A percentile compares a stretch with the other conserved stretches of the same genome.
Evolutionary conservation across 116 monocot genomes (phyloP).

Genomic region (Papilionanthe hybrid): DNA sequence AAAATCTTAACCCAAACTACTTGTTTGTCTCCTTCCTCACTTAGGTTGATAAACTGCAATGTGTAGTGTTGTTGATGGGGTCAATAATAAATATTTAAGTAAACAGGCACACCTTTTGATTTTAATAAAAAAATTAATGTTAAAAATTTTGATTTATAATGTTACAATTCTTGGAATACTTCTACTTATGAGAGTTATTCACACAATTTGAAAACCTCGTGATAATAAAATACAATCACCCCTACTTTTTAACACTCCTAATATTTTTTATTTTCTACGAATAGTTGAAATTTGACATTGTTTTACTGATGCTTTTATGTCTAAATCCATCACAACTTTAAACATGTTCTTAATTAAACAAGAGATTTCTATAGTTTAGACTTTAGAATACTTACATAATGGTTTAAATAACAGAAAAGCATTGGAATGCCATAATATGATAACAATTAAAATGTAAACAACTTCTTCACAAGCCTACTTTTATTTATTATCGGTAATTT

Average conservation of each 20-base stretch:
- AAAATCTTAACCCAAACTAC: too few species aligned
- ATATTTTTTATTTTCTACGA: neutral
- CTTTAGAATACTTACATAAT: neutral
- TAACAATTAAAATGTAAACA: neutral
- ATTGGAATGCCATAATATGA: neutral
- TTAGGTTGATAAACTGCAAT: too few species aligned
- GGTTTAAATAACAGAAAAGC: neutral
- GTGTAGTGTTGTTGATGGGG: too few species aligned
- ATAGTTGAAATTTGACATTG: neutral
- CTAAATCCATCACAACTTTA: neutral
- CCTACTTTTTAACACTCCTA: neutral
- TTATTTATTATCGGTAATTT: neutral
- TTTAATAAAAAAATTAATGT: too few species aligned
- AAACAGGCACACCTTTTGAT: too few species aligned
- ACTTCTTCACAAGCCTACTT: neutral
- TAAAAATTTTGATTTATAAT: too few species aligned
- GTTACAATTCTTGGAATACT: too few species aligned
- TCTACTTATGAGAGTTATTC: too few species aligned
- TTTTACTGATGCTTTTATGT: neutral
- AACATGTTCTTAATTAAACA: neutral
- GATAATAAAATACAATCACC: too few species aligned
- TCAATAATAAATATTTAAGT: too few species aligned
- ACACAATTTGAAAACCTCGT: too few species aligned
- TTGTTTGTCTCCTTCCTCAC: too few species aligned
- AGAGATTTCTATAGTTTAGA: neutral